phyloP scores from a whole-genome alignment of 2,329 filamentous ascomycete genomes.

The Thelonectria discophora region DNA sequence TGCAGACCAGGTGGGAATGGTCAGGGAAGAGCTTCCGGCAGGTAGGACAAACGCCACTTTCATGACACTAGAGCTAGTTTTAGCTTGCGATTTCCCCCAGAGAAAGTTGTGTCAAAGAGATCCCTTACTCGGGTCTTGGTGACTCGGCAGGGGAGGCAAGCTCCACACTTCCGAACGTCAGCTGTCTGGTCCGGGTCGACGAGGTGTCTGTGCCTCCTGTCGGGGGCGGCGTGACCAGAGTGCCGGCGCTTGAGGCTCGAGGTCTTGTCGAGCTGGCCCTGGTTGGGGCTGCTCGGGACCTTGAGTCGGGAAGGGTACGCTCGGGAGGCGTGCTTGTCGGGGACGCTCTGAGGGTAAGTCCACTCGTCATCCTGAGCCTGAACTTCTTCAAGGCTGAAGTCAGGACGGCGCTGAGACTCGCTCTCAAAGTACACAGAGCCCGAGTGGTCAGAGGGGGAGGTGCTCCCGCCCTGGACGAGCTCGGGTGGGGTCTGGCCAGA shows the following conservation, averaged over 20 bases:
- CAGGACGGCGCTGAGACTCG: conserved; percentile 43
- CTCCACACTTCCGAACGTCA: conserved; percentile 58
- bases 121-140: conserved; percentile 58
- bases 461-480: conserved; percentile 50
- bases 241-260: conserved; percentile 50
- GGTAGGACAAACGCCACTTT: conserved; percentile 53
- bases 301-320: conserved; percentile 47
- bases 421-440: conserved; percentile 48
- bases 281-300: conserved; percentile 42
- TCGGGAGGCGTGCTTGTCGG: conserved; percentile 44
- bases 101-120: conserved; percentile 16
- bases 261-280: conserved; percentile 34
- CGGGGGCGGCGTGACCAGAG: conserved; percentile 44
- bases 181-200: conserved; percentile 56
- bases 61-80: conserved; percentile 48
- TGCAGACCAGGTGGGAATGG: conserved; percentile 53
- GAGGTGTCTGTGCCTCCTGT: conserved; percentile 50
- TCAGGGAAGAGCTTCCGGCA: conserved; percentile 53
- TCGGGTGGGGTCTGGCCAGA: conserved; percentile 51
- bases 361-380: conserved; percentile 52
- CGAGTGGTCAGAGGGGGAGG: conserved; percentile 53
- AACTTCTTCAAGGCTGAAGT: conserved; percentile 47
- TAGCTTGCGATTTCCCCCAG: conserved; percentile 38
- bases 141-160: conserved; percentile 59
- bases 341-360: conserved; percentile 51